These are phyloP conservation scores for Platanthera guangdongensis DNA, from an alignment of 106 monocot genomes.

Conservation along the genomic window DNA sequence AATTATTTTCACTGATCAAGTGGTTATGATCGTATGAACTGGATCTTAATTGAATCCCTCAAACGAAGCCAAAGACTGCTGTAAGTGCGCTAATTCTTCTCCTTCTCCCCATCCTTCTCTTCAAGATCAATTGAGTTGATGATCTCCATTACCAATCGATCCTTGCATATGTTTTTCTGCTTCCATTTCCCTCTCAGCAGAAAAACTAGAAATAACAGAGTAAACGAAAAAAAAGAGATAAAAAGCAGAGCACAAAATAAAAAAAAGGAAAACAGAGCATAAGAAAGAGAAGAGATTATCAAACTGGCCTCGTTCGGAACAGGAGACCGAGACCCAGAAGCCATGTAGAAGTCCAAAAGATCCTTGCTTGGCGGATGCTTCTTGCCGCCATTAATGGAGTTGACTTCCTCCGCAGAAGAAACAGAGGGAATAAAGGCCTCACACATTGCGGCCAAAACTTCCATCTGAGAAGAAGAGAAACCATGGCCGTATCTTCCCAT, in stretches of 20 bases:
- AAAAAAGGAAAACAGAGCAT: not conserved
- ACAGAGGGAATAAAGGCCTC: constrained; percentile 60
- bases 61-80: too few species aligned
- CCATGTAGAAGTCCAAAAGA: constrained; percentile 43
- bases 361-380: constrained; percentile 36
- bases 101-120: too few species aligned
- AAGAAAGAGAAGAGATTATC: not conserved
- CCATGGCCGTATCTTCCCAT: constrained; percentile 36
- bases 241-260: not conserved
- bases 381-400: constrained; percentile 20
- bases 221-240: not conserved
- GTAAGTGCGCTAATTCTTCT: too few species aligned
- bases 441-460: constrained; percentile 55
- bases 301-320: constrained; percentile 67
- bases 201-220: not conserved
- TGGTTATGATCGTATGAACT: too few species aligned
- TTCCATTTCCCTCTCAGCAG: not conserved
- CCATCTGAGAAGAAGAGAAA: constrained; percentile 41
- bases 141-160: too few species aligned
- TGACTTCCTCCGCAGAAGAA: constrained; percentile 26
- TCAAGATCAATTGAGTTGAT: too few species aligned
- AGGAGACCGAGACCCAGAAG: constrained; percentile 41
- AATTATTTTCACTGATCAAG: too few species aligned
- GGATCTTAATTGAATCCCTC: too few species aligned
- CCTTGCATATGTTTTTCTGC: too few species aligned